Base-by-base conservation (phyloP, 2,329 filamentous ascomycete species). In the Apiospora phragmitis region DNA sequence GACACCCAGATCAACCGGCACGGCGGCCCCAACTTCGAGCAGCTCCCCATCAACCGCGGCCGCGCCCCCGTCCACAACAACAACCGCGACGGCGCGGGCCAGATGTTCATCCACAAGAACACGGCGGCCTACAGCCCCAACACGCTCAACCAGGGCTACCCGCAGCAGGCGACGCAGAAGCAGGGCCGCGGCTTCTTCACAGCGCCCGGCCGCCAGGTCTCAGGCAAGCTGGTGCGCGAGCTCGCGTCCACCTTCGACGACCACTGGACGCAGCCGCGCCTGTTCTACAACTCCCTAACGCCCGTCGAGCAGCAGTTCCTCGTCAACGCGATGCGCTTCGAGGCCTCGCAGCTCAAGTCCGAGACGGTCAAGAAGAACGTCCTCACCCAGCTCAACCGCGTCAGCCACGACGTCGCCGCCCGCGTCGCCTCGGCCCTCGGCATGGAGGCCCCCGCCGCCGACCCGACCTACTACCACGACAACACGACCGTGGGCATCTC, bases 221-320 rank as follows among this genome's bases (percentile, higher is more conserved):
- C 79, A 1, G 91, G 90, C 35, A 80, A 80, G 12, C 85, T 93
- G 4, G 79, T 87, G 2, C 89, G 92, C 66, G 83, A 83, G 18
- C 83, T 88, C 24, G 89, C 90, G n/a, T 81, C 85, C 0, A 91
- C 89, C 1, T 93, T 94, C 78, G 80, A 86, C n/a, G 91, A 94
- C 76, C 89, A 90, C 78, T 94, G 91, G 91, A 89, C 88, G 3
- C 92, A 94, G 78, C 88, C 91, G 0, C 88, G 92, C 1, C 84
- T 94, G 16, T 93, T 94, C 82, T 93, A 88, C 85, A 94, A 94
- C 85, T 93, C 91, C 0, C 83, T 94, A 67, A 83, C 86, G 1
- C 83, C 86, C 1, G 84, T 85, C 0, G 92, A 94, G 80, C 88
- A 93, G 78, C 91, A 94, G 76, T 91, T 93, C 77, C 80, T 94